phyloP scores from a whole-genome alignment of 2,329 filamentous ascomycete species.

The Colletotrichum sp. region DNA sequence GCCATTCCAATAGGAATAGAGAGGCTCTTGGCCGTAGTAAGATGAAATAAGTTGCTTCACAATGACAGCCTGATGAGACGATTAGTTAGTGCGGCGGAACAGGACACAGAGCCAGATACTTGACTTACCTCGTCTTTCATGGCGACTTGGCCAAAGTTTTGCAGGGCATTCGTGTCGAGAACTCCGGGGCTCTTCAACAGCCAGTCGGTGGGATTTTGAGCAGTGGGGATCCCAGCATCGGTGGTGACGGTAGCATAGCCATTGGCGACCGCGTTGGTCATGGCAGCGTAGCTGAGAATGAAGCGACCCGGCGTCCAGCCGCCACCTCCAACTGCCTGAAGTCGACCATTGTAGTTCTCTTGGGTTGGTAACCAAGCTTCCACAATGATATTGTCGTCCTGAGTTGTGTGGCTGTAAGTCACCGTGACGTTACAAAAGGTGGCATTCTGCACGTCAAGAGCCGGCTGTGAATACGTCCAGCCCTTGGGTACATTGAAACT shows the following conservation, averaged over 20 bases:
- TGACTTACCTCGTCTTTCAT: neutral
- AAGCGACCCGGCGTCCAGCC: neutral
- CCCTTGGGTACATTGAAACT: neutral
- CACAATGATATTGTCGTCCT: conserved; percentile 6
- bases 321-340: conserved; percentile 21
- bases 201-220: neutral
- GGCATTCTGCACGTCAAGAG: neutral
- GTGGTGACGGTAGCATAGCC: neutral
- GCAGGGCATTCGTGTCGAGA: neutral
- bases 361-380: conserved; percentile 11
- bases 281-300: neutral
- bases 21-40: neutral
- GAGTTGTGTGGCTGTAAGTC: conserved; percentile 5
- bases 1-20: conserved; percentile 48
- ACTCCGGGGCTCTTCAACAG: neutral
- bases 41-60: neutral
- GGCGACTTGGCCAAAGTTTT: neutral
- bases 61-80: neutral
- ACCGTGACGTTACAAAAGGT: conserved; percentile 23
- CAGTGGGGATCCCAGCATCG: neutral
- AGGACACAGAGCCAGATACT: neutral
- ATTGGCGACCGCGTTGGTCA: neutral
- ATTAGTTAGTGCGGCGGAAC: neutral
- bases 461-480: neutral
- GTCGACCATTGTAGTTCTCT: conserved; percentile 24